phyloP scores from a whole-genome alignment of 768 basidiomycete species.

The Megacollybia marginata region DNA sequence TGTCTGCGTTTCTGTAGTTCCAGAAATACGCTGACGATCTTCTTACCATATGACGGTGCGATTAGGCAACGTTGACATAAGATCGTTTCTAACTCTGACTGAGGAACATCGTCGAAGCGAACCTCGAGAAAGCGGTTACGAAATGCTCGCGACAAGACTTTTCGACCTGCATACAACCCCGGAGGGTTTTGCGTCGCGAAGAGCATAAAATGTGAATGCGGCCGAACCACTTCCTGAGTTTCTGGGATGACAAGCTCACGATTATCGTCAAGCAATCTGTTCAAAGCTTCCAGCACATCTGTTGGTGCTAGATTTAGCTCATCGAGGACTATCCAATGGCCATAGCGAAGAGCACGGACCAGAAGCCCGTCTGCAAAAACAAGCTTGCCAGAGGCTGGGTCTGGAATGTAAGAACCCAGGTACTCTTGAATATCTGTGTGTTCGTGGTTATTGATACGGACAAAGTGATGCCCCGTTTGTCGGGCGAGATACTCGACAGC shows the following conservation, averaged over 20 bases:
- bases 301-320: conserved; percentile 97
- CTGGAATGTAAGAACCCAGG: conserved; percentile 92
- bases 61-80: conserved; percentile 89
- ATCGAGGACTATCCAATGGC: conserved; percentile 97
- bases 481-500: conserved; percentile 93
- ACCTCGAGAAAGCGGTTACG: conserved; percentile 96
- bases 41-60: conserved; percentile 87
- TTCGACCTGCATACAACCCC: conserved; percentile 90
- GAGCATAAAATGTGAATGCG: conserved; percentile 94
- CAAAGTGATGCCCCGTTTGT: conserved; percentile 88
- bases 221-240: conserved; percentile 88
- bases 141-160: conserved; percentile 91
- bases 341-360: conserved; percentile 82
- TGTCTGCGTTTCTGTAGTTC: conserved; percentile 92
- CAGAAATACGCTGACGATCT: conserved; percentile 86
- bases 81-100: conserved; percentile 87
- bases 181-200: conserved; percentile 99
- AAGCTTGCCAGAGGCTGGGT: conserved; percentile 86
- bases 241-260: conserved; percentile 93
- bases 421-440: conserved; percentile 99
- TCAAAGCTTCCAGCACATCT: conserved; percentile 95
- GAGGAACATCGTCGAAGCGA: conserved; percentile 95
- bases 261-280: conserved; percentile 94
- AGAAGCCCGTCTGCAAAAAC: conserved; percentile 92
- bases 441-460: conserved; percentile 99